Evolutionary conservation across 352 stramenopile genomes (phyloP), one percentile per base, ranked within the genome.

Genomic region (Pythium folliculosum): DNA sequence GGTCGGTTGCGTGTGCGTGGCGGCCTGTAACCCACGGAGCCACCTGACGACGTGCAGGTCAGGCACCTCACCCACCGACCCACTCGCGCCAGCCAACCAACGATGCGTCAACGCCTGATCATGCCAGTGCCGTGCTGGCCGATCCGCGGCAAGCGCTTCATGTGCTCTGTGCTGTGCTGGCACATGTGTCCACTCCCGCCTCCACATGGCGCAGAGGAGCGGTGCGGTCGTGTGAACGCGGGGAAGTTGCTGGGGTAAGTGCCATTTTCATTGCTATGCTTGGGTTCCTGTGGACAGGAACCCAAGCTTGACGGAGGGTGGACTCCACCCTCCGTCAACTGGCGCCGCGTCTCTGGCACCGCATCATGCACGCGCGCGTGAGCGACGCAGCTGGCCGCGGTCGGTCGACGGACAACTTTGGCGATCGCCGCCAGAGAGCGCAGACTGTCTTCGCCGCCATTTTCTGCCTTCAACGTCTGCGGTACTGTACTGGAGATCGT

Each of bases 381-480:
- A 50, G 27, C 44, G 8, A n/a, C 19, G 44, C 44, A 50, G 44
- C 44, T 50, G 44, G 44, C 21, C 6, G 44, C n/a, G 8, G 44
- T 27, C 44, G 21, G 21, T 9, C 10, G n/a, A 14, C 44, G 44
- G 44, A 50, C 44, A 25, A 27, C n/a, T 23, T 5, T 19, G 16
- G 16, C 44, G 27, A 50, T 47, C n/a, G 8, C 19, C n/a, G 19
- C 19, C 44, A 50, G 19, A 50, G 44, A 50, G 44, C n/a, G n/a
- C 44, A 25, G 8, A 27, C 44, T 50, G 44, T 27, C 44, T 10
- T 50, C n/a, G 44, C 6, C 19, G 44, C 44, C 27, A 16, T 16
- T 25, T 50, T 50, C 44, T 23, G 44, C 21, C 44, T 50, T 50
- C 44, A 50, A 50, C 44, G 44, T 50, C 44, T 50, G 44, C 21